phyloP scores from a whole-genome alignment of 805 yeast species.

The Saturnispora besseyi region DNA sequence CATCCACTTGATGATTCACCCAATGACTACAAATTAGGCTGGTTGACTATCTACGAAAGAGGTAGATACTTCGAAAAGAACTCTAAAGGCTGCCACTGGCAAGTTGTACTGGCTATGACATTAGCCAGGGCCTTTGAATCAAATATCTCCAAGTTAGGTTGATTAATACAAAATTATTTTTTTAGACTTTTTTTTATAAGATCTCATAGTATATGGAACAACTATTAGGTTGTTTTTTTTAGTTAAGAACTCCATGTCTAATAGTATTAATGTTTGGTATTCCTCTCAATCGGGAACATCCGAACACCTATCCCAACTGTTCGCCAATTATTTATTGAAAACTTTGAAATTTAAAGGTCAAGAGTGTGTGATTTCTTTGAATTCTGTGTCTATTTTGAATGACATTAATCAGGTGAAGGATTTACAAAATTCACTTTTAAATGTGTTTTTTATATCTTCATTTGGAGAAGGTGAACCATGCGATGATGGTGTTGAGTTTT shows the following conservation, averaged over 20 bases:
- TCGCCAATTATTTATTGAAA: slow-evolving; percentile 20
- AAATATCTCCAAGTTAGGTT: slow-evolving; percentile 20
- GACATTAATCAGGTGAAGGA: not conserved
- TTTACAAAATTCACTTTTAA: slow-evolving; percentile 6
- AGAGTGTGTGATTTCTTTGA: not conserved
- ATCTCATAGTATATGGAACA: not conserved
- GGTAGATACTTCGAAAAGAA: slow-evolving; percentile 20
- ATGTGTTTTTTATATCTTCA: slow-evolving; percentile 67
- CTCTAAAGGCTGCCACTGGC: slow-evolving; percentile 46
- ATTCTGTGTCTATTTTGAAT: not conserved
- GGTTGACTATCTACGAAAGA: slow-evolving; percentile 55
- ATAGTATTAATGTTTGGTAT: slow-evolving; percentile 39
- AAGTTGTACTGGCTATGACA: slow-evolving; percentile 42
- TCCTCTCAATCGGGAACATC: slow-evolving; percentile 96
- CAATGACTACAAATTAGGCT: slow-evolving; percentile 50
- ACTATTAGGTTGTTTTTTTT: not conserved
- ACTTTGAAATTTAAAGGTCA: not conserved
- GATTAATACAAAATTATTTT: not conserved
- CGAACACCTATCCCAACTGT: slow-evolving; percentile 59
- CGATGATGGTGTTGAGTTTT: slow-evolving; percentile 71
- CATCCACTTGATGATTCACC: slow-evolving; percentile 55
- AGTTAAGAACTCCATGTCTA: not conserved
- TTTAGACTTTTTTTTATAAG: not conserved
- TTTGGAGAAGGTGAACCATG: slow-evolving; percentile 98
- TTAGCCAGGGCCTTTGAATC: slow-evolving; percentile 41